These are phyloP conservation scores for Erysimum pusillum DNA, from an alignment of 441 rosid species.

Conservation along the genomic window DNA sequence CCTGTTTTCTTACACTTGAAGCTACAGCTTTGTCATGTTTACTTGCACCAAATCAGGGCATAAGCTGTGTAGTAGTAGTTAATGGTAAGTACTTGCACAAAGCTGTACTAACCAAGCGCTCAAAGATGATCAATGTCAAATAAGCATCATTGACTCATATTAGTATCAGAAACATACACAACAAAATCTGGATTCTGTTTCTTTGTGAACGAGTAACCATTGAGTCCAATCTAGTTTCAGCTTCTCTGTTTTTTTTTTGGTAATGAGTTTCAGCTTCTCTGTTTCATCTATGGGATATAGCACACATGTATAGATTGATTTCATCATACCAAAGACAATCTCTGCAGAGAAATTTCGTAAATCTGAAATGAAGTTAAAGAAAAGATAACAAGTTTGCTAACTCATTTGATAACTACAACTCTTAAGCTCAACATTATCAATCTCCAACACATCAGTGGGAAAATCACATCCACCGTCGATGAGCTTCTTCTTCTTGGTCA, in stretches of 20 bases:
- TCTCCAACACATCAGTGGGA: constrained; percentile 63
- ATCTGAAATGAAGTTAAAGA: constrained; percentile 39
- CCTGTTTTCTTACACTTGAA: background rate
- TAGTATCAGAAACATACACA: background rate
- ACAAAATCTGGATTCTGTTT: background rate
- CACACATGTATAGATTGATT: background rate
- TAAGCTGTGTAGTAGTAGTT: too few species aligned
- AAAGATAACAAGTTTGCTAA: constrained; percentile 3
- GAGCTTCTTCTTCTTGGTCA: constrained; percentile 20
- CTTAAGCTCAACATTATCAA: constrained; percentile 70
- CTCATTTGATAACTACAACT: constrained; percentile 58
- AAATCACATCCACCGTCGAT: constrained; percentile 62
- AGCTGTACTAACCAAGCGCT: background rate
- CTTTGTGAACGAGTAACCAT: background rate
- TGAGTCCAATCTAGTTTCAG: background rate
- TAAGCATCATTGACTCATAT: background rate
- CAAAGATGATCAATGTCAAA: background rate
- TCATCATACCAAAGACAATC: background rate
- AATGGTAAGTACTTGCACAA: background rate
- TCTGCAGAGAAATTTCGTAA: background rate
- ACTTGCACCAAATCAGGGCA: too few species aligned
- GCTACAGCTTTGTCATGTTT: background rate
- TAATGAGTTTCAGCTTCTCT: constrained; percentile 32
- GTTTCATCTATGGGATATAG: constrained; percentile 22
- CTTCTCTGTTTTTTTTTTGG: constrained; percentile 44